These are phyloP conservation scores for Phalaenopsis aphrodite DNA, from an alignment of 106 monocot species.

Conservation along the genomic window DNA sequence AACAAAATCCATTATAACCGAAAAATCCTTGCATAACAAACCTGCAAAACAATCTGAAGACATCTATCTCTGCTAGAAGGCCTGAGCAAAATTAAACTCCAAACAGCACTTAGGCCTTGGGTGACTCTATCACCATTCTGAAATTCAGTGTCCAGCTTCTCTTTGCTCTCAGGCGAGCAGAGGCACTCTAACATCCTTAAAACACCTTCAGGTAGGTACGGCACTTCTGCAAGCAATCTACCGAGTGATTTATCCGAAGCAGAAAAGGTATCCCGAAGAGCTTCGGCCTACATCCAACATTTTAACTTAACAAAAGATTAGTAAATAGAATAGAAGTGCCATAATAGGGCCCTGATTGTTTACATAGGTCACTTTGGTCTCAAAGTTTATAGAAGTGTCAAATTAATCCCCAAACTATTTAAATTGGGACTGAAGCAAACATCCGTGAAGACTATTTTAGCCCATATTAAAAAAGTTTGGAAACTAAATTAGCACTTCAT, in stretches of 20 bases:
- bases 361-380: too few relatives aligned
- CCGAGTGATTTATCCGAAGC: constrained; percentile 89
- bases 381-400: too few relatives aligned
- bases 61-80: constrained; percentile 75
- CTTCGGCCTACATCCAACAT: constrained; percentile 44
- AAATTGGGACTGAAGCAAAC: too few relatives aligned
- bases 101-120: constrained; percentile 90
- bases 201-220: constrained; percentile 63
- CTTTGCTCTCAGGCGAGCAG: constrained; percentile 59
- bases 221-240: constrained; percentile 78
- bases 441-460: too few relatives aligned
- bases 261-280: constrained; percentile 72
- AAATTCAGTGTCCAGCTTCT: constrained; percentile 52
- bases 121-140: constrained; percentile 81
- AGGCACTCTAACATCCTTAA: constrained; percentile 68
- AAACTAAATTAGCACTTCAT: too few relatives aligned
- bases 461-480: too few relatives aligned
- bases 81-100: constrained; percentile 80
- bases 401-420: too few relatives aligned
- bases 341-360: too few relatives aligned
- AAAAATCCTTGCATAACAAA: constrained; percentile 6
- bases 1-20: not conserved
- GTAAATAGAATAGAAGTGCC: not conserved
- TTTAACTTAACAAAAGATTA: not conserved
- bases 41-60: constrained; percentile 89